Evolutionary conservation across 1,284 basidiomycete species (phyloP), one percentile per base, ranked within the genome.

Genomic region (Ceratobasidium theobromae): DNA sequence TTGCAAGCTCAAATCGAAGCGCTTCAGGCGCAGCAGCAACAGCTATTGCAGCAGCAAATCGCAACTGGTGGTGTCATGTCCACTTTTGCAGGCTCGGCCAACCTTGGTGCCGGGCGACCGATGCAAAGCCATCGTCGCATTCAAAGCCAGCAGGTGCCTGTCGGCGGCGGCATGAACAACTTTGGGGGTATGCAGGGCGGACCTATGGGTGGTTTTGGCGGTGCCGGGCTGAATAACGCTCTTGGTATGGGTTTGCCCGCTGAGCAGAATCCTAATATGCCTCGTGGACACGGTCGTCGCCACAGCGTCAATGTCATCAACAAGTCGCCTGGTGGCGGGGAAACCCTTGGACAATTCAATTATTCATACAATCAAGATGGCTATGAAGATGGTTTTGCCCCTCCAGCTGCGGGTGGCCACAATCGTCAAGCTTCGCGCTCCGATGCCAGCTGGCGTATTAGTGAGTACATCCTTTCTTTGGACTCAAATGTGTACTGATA

Each of bases 261-360:
- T 72, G 82, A 81, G 14, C 86, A 64, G 21, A 88, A 72, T 75
- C 81, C 49, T 79, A 84, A 72, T 82, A 83, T 52, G 60, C 88
- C 89, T 62, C 86, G 88, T 69, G 91, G 91, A 28, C 96, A 99
- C 75, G 90, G 91, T 52, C 85, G 96, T 65, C 84, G 96, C 69
- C 95, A 98, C 78, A 96, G 93, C 72, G 91, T 97, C 70, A 98
- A 96, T 72, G 92, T 96, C 43, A 83, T 93, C 67, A 91, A 91
- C 75, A 92, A 92, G 76, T 74, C 82, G 23, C 75, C 74, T 28
- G 78, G 79, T 54, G 82, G 84, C 35, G 66, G 66, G 43, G 70
- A 62, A 45, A 70, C 65, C 43, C 67, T 65, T 58, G 67, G 62
- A 8, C 60, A 68, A 30, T 55, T 54, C 62, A 67, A 65, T 27